Conservation (phyloP, 1,284 basidiomycete species). For the Microbotryum intermedium region DNA sequence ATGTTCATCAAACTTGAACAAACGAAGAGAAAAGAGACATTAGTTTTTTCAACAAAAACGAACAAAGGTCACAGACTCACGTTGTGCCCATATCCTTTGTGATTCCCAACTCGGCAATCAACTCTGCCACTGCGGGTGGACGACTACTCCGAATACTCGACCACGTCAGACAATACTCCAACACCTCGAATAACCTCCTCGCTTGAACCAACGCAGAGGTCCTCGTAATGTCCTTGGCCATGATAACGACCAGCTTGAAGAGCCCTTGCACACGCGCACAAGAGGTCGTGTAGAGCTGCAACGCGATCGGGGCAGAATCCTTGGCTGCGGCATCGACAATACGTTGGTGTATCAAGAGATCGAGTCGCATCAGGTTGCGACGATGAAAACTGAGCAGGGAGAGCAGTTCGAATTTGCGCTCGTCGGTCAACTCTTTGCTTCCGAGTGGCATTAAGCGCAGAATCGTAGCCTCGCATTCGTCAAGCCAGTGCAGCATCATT, state of each 20-base stretch:
- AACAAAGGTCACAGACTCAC: neutral
- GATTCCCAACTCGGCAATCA: conserved; percentile 10
- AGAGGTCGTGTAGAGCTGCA: conserved; percentile 1
- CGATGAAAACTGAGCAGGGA: conserved; percentile 1
- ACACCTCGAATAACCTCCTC: neutral
- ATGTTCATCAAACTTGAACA: too few relatives aligned
- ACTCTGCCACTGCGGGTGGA: neutral
- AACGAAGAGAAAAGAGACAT: too few relatives aligned
- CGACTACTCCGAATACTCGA: conserved; percentile 4
- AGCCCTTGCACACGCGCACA: neutral
- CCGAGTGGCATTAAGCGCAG: neutral
- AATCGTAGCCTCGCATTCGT: neutral
- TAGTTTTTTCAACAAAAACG: too few relatives aligned
- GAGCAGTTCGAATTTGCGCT: conserved; percentile 11
- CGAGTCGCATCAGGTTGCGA: conserved; percentile 7
- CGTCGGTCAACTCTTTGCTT: neutral
- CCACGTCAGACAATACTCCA: conserved; percentile 14
- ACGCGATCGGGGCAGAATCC: neutral
- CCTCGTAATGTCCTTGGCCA: conserved; percentile 1
- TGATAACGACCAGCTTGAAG: neutral
- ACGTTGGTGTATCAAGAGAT: conserved; percentile 14
- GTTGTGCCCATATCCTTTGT: neutral
- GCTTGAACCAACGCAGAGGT: neutral
- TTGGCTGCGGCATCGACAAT: conserved; percentile 3
- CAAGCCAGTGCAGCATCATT: neutral